Evolutionary conservation across 805 yeast genomes (phyloP).

Genomic region (Myxozyma neotropica): DNA sequence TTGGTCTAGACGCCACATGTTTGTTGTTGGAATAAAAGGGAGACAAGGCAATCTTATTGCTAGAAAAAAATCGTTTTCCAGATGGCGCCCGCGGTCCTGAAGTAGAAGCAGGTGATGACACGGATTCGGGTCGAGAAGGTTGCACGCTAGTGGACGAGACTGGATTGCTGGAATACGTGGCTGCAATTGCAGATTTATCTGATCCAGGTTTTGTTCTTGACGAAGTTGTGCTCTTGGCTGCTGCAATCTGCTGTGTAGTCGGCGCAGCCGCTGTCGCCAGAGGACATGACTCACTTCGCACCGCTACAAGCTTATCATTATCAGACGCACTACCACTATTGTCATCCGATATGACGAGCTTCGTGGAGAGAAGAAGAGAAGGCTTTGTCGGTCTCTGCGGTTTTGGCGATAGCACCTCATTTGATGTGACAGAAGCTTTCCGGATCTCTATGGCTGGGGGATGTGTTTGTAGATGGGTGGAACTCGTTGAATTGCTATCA

Average conservation of each 20-base stretch:
- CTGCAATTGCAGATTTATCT: not conserved
- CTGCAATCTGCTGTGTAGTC: not conserved
- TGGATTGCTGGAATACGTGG: not conserved
- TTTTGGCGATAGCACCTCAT: conserved; percentile 6
- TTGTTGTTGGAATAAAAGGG: conserved; percentile 1
- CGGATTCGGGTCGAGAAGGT: not conserved
- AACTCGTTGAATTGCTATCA: no score
- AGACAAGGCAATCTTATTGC: not conserved
- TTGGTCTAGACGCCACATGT: not conserved
- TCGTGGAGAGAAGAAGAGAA: not conserved
- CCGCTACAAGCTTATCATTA: not conserved
- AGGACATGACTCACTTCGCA: not conserved
- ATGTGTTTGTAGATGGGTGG: not conserved
- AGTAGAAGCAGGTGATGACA: not conserved
- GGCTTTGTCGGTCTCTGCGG: conserved; percentile 5
- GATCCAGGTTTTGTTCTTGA: not conserved
- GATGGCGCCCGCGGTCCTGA: not conserved
- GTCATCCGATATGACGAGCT: not conserved
- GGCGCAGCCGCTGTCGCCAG: not conserved
- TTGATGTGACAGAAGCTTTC: not conserved
- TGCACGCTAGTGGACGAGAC: no score
- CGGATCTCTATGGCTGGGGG: not conserved
- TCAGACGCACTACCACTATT: not conserved
- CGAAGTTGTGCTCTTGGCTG: not conserved
- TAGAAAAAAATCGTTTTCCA: not conserved